Conservation (phyloP, 768 basidiomycete genomes). For the Lactifluus subvellereus region DNA sequence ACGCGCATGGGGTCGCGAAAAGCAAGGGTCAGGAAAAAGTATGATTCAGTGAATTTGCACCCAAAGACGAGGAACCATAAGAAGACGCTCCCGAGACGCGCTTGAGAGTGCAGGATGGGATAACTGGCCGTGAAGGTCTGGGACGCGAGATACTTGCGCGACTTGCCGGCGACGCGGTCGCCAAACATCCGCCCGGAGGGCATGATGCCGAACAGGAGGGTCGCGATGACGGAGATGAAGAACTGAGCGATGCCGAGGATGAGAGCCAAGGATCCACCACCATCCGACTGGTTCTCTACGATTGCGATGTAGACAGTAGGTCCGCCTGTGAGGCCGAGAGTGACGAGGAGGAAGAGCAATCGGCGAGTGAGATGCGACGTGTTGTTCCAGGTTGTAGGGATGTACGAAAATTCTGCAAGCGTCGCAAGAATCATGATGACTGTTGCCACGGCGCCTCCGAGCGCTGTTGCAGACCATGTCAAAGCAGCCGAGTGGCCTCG, state of each 20-base stretch:
- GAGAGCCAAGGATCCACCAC: conserved; percentile 67
- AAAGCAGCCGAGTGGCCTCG: conserved; percentile 64
- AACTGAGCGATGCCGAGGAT: conserved; percentile 97
- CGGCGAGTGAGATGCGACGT: conserved; percentile 93
- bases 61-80: conserved; percentile 93
- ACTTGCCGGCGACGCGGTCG: conserved; percentile 92
- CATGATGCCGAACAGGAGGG: conserved; percentile 82
- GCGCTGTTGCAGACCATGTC: conserved; percentile 88
- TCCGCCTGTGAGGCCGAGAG: conserved; percentile 84
- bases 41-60: conserved; percentile 95
- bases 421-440: conserved; percentile 95
- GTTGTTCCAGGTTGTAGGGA: conserved; percentile 98
- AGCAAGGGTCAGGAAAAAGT: conserved; percentile 95
- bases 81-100: conserved; percentile 70
- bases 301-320: conserved; percentile 95
- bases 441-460: conserved; percentile 95
- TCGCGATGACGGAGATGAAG: conserved; percentile 83
- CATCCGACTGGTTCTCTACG: conserved; percentile 51
- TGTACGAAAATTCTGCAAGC: conserved; percentile 91
- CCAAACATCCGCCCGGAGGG: conserved; percentile 99
- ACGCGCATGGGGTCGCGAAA: conserved; percentile 90
- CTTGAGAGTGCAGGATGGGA: conserved; percentile 54
- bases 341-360: conserved; percentile 82
- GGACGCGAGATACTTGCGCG: conserved; percentile 93
- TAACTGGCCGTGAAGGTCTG: conserved; percentile 99